Evolutionary conservation across 257 asterid genomes (phyloP).

Genomic region (Thymus quinquecostatus): DNA sequence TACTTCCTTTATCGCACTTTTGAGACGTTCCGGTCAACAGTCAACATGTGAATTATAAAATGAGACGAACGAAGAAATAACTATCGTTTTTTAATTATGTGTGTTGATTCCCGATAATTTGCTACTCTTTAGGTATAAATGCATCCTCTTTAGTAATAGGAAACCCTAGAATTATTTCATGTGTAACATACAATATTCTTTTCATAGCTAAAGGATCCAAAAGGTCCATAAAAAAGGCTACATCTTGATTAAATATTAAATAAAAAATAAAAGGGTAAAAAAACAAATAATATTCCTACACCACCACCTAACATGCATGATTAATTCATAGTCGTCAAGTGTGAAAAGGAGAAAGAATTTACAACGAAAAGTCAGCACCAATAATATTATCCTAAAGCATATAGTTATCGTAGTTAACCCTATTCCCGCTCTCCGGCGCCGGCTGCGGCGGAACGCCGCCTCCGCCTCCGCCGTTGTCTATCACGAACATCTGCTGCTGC

Average conservation of each 20-base stretch:
- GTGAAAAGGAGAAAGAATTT: conserved; percentile 47
- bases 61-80: no score
- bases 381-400: conserved; percentile 28
- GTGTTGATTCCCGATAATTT: no score
- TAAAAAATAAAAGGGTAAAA: neutral
- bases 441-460: conserved; percentile 16
- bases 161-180: no score
- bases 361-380: conserved; percentile 39
- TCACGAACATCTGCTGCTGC: conserved; percentile 40
- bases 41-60: no score
- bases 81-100: no score
- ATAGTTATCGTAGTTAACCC: conserved; percentile 27
- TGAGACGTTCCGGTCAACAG: no score
- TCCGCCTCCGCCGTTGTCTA: conserved; percentile 36
- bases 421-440: conserved; percentile 37
- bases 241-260: conserved; percentile 10
- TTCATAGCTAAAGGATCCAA: neutral
- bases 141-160: no score
- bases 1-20: no score
- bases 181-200: neutral
- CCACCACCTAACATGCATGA: conserved; percentile 1
- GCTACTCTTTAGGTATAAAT: no score
- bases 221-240: conserved; percentile 12
- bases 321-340: conserved; percentile 17
- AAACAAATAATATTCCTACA: conserved; percentile 2